Evolutionary conservation across 192 early-diverging fungal species (phyloP).

Genomic region (Cetraspora pellucida): DNA sequence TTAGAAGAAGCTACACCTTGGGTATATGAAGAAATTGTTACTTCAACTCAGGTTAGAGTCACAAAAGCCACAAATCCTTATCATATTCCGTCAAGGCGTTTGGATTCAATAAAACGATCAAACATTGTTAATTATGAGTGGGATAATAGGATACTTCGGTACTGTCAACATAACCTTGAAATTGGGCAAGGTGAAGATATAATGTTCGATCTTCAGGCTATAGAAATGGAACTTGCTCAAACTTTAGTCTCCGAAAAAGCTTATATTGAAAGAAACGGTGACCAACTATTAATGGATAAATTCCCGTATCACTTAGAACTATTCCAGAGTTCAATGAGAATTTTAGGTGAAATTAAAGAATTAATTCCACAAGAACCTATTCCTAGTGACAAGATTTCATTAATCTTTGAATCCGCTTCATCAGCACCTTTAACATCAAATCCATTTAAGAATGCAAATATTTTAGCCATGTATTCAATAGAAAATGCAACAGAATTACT

Average conservation of each 20-base stretch:
- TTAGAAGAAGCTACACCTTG: not conserved
- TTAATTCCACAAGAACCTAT: conserved; percentile 28
- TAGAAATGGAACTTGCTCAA: conserved; percentile 18
- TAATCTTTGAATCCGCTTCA: not conserved
- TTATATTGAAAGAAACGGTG: not conserved
- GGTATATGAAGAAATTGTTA: not conserved
- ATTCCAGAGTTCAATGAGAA: conserved; percentile 11
- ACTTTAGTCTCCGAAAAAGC: conserved; percentile 18
- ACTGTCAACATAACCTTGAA: conserved; percentile 10
- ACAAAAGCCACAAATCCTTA: not conserved
- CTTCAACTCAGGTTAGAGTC: not conserved
- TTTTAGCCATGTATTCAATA: not conserved
- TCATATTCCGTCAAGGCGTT: not conserved
- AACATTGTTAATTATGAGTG: conserved; percentile 26
- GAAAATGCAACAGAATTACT: conserved; percentile 16
- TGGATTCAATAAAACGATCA: not conserved
- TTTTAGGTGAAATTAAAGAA: conserved; percentile 28
- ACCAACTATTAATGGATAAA: not conserved
- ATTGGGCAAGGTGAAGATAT: conserved; percentile 7
- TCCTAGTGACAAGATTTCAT: not conserved
- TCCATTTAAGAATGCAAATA: not conserved
- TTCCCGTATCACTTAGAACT: conserved; percentile 31
- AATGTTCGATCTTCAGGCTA: conserved; percentile 17
- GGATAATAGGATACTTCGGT: conserved; percentile 15
- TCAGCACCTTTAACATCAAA: not conserved